Conservation (phyloP, 345 rosid species). For the Bruguiera sexangula region DNA sequence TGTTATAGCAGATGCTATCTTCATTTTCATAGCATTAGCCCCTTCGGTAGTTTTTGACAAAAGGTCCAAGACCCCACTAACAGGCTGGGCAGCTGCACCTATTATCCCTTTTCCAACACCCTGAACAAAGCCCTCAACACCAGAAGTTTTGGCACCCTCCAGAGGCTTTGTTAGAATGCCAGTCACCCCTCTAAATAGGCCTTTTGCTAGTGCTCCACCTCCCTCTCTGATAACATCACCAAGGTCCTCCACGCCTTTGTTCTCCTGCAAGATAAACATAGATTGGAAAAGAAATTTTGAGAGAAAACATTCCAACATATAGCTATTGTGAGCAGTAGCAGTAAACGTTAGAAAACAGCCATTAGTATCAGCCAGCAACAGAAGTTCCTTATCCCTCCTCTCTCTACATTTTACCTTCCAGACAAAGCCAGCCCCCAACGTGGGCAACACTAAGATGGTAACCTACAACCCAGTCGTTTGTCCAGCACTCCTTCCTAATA, state of each 20-base stretch:
- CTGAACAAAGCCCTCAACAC: constrained; percentile 95
- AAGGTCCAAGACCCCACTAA: constrained; percentile 97
- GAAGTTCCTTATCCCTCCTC: no score
- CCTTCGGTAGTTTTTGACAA: constrained; percentile 99
- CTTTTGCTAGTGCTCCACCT: constrained; percentile 98
- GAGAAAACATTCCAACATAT: constrained; percentile 7
- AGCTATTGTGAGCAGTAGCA: neutral
- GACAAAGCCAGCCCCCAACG: no score
- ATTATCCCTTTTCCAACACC: constrained; percentile 98
- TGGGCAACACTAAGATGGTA: no score
- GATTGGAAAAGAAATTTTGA: constrained; percentile 13
- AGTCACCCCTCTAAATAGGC: constrained; percentile 94
- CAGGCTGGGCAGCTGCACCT: constrained; percentile 99
- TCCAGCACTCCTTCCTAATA: no score
- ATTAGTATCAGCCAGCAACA: neutral
- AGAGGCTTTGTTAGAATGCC: constrained; percentile 97
- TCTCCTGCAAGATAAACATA: constrained; percentile 53
- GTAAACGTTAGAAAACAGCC: neutral
- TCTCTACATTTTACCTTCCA: no score
- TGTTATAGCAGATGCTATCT: constrained; percentile 90
- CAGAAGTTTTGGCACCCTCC: constrained; percentile 94
- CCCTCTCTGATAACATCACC: constrained; percentile 97
- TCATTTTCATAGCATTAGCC: constrained; percentile 98
- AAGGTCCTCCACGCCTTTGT: constrained; percentile 92
- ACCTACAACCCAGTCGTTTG: no score